These are phyloP conservation scores for Suillus sp. DNA, from an alignment of 768 basidiomycete genomes.

Conservation along the genomic window DNA sequence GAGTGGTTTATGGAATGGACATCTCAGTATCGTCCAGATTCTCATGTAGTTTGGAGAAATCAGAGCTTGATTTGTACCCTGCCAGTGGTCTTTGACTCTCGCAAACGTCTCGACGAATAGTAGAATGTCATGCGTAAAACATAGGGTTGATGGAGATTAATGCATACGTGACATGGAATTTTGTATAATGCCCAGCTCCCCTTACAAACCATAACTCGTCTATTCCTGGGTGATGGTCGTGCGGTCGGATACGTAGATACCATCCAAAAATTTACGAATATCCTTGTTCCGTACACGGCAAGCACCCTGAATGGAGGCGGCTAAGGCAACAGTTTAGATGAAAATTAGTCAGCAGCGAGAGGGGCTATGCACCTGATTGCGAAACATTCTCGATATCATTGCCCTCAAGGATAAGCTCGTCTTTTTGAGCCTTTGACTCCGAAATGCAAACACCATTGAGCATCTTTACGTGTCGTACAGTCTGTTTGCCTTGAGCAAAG, in stretches of 20 bases:
- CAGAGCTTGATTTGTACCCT: background rate
- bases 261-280: conserved; percentile 98
- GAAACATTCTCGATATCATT: conserved; percentile 98
- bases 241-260: conserved; percentile 88
- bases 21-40: background rate
- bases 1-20: background rate
- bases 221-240: conserved; percentile 56
- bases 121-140: conserved; percentile 29
- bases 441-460: conserved; percentile 79
- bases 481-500: conserved; percentile 45
- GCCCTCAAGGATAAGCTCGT: conserved; percentile 91
- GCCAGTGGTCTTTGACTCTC: background rate
- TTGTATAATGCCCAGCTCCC: conserved; percentile 18
- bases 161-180: conserved; percentile 24
- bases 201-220: conserved; percentile 11
- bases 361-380: conserved; percentile 71
- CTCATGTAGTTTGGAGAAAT: background rate
- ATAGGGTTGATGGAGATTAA: conserved; percentile 27
- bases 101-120: conserved; percentile 10
- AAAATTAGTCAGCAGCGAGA: background rate
- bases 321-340: conserved; percentile 39
- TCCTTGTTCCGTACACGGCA: conserved; percentile 99
- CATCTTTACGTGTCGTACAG: conserved; percentile 92
- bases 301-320: conserved; percentile 95
- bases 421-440: conserved; percentile 92